Evolutionary conservation across 2,329 filamentous ascomycete genomes (phyloP).

Genomic region (Talaromyces funiculosus): DNA sequence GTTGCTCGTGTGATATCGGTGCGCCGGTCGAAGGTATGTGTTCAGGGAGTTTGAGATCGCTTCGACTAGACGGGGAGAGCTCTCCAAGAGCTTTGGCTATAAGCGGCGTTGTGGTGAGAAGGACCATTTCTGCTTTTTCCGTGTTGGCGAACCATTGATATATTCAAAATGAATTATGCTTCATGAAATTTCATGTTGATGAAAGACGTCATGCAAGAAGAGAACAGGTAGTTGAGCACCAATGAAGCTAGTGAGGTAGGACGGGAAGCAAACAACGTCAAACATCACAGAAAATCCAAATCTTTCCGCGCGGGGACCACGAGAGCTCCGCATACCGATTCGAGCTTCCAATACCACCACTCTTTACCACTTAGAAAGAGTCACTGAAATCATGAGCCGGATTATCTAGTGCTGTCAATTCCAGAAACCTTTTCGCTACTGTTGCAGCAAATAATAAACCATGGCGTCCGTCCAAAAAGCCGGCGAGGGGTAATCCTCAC

Average conservation of each 20-base stretch:
- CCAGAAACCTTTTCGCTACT: not conserved
- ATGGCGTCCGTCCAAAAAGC: slow-evolving; percentile 22
- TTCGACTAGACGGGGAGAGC: slow-evolving; percentile 27
- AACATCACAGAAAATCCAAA: not conserved
- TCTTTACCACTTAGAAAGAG: not conserved
- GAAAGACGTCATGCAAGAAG: not conserved
- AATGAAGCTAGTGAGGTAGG: not conserved
- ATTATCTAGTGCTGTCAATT: not conserved
- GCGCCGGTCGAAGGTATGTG: slow-evolving; percentile 21
- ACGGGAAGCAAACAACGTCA: not conserved
- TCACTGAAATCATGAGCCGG: not conserved
- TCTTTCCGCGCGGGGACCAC: slow-evolving; percentile 1
- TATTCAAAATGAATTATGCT: too few species aligned
- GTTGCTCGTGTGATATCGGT: slow-evolving; percentile 39
- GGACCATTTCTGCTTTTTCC: slow-evolving; percentile 36
- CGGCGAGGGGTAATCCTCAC: slow-evolving; percentile 11
- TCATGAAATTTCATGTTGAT: not conserved
- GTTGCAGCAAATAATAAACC: slow-evolving; percentile 1
- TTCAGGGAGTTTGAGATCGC: slow-evolving; percentile 31
- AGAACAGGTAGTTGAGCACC: not conserved
- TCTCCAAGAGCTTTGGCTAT: slow-evolving; percentile 36
- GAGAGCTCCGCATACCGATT: not conserved
- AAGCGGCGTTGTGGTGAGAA: slow-evolving; percentile 34
- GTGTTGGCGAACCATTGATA: too few species aligned
- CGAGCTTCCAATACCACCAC: not conserved